Conservation (phyloP, 2,329 filamentous ascomycete species). For the Diaporthe amygdali region DNA sequence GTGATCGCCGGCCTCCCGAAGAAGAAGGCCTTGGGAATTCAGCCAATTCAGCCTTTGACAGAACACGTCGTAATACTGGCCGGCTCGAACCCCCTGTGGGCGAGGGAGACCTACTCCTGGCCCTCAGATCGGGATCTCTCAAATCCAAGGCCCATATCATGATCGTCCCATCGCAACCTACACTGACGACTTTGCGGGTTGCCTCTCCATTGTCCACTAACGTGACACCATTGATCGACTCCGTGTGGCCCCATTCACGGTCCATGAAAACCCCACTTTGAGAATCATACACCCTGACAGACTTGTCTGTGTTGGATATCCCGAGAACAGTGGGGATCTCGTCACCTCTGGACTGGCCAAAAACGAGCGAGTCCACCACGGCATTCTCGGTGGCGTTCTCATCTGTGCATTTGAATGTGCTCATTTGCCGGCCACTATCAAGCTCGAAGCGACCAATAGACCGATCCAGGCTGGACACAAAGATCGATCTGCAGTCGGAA, state of each 20-base stretch:
- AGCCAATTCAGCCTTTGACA: conserved; percentile 86
- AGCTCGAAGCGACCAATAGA: conserved; percentile 68
- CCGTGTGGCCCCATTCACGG: conserved; percentile 93
- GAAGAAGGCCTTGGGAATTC: conserved; percentile 69
- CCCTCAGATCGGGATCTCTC: conserved; percentile 46
- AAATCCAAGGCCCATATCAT: conserved; percentile 76
- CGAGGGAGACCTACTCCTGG: conserved; percentile 57
- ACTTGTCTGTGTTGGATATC: conserved; percentile 95
- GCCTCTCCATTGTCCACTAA: conserved; percentile 67
- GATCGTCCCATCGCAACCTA: conserved; percentile 80
- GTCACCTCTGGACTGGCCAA: conserved; percentile 57
- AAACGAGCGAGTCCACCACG: conserved; percentile 78
- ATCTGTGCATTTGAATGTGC: conserved; percentile 83
- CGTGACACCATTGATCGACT: conserved; percentile 86
- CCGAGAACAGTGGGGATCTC: conserved; percentile 74
- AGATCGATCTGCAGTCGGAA: conserved; percentile 62
- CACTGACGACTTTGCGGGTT: conserved; percentile 69
- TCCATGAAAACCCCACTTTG: conserved; percentile 79
- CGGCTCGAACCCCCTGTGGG: conserved; percentile 63
- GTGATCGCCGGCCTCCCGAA: conserved; percentile 56
- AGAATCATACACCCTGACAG: conserved; percentile 85
- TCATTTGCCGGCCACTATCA: conserved; percentile 70
- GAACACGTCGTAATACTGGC: conserved; percentile 80
- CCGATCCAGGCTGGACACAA: conserved; percentile 65
- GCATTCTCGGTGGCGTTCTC: conserved; percentile 81